Evolutionary conservation across 1,284 basidiomycete genomes (phyloP).

Genomic region (Stygiomarasmius scandens): DNA sequence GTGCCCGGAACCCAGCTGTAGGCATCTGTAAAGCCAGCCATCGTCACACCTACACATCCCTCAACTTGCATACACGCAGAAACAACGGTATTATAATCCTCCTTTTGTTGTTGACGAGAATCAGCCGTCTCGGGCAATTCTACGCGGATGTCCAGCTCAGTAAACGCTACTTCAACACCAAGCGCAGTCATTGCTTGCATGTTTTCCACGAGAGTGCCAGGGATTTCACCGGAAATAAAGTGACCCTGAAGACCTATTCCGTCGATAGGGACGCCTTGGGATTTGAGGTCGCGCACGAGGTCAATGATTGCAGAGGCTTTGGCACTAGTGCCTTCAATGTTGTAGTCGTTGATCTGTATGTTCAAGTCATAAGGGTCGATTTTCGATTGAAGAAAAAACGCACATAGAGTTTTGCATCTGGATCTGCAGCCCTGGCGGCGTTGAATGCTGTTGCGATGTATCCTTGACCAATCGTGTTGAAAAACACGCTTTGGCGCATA

Average conservation of each 20-base stretch:
- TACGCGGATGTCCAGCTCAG: constrained; percentile 60
- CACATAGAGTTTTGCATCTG: constrained; percentile 44
- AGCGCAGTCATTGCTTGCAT: constrained; percentile 51
- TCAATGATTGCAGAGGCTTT: constrained; percentile 55
- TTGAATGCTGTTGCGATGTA: constrained; percentile 43
- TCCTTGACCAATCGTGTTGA: constrained; percentile 35
- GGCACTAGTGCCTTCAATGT: constrained; percentile 49
- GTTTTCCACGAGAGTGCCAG: constrained; percentile 33
- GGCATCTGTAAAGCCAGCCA: constrained; percentile 44
- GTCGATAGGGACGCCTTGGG: constrained; percentile 52
- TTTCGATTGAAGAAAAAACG: neutral
- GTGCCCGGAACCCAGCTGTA: constrained; percentile 57
- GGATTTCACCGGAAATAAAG: constrained; percentile 53
- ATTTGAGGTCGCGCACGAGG: constrained; percentile 49
- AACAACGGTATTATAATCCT: constrained; percentile 57
- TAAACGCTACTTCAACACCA: constrained; percentile 63
- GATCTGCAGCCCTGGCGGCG: constrained; percentile 45
- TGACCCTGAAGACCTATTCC: constrained; percentile 60
- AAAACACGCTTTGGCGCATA: constrained; percentile 44
- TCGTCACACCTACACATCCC: constrained; percentile 53
- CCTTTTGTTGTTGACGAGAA: constrained; percentile 51
- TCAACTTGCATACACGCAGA: constrained; percentile 52
- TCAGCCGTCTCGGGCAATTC: constrained; percentile 49
- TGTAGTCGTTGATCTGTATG: constrained; percentile 64
- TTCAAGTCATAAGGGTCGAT: no score